Evolutionary conservation across 805 yeast genomes (phyloP).

Genomic region (Candida insectalens): DNA sequence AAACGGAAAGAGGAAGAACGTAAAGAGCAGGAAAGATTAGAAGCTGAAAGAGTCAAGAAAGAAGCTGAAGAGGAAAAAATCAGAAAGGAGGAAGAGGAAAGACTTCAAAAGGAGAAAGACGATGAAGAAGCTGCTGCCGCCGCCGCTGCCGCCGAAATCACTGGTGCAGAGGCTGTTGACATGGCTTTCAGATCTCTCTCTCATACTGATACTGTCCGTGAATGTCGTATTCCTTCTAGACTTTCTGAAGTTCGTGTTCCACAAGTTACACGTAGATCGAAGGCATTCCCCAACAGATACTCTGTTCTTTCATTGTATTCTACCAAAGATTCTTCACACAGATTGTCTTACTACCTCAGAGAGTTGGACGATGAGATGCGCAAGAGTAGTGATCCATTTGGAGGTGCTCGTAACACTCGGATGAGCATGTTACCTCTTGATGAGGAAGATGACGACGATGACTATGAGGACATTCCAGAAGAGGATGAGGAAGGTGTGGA

Average conservation of each 20-base stretch:
- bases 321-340: constrained; percentile 53
- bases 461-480: background rate
- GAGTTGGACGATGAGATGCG: constrained; percentile 13
- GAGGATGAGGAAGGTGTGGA: background rate
- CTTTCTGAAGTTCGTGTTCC: constrained; percentile 62
- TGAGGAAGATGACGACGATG: constrained; percentile 13
- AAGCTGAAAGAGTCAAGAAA: constrained; percentile 6
- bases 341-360: constrained; percentile 38
- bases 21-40: constrained; percentile 11
- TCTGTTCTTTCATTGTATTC: constrained; percentile 68
- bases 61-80: constrained; percentile 4
- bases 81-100: constrained; percentile 5
- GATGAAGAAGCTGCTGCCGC: constrained; percentile 7
- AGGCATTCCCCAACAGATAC: constrained; percentile 50
- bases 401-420: constrained; percentile 1
- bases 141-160: constrained; percentile 23
- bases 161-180: constrained; percentile 5
- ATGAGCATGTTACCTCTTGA: constrained; percentile 2
- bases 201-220: constrained; percentile 12
- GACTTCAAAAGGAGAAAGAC: constrained; percentile 1
- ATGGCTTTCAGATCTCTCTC: constrained; percentile 4
- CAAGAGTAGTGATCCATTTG: constrained; percentile 3
- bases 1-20: constrained; percentile 15
- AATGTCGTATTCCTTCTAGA: constrained; percentile 31
- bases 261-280: constrained; percentile 59